phyloP scores from a whole-genome alignment of 305 asterid genomes.

The Fraxinus paxiana region DNA sequence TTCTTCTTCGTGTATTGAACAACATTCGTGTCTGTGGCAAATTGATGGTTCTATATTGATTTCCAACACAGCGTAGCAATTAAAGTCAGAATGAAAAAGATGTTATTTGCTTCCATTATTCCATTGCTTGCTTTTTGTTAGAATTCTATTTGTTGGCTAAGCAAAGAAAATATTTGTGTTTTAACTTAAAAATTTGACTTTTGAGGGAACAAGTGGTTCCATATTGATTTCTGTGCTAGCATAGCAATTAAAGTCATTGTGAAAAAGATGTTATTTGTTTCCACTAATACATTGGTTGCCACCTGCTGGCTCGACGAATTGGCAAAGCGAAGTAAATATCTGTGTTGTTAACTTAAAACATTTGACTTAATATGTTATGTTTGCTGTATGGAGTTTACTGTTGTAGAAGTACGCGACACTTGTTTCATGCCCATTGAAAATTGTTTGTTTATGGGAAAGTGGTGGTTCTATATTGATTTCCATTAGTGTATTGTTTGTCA shows the following conservation, averaged over 20 bases:
- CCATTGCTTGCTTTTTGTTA: not conserved
- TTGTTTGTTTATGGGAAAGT: not conserved
- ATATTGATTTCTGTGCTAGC: not conserved
- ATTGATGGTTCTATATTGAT: not conserved
- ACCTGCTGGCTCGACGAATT: not conserved
- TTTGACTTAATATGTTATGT: not conserved
- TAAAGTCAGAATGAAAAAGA: not conserved
- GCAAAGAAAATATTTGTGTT: not conserved
- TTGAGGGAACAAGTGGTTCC: not conserved
- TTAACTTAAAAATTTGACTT: not conserved
- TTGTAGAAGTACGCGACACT: not conserved
- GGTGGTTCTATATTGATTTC: not conserved
- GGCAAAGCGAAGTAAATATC: not conserved
- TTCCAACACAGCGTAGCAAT: not conserved
- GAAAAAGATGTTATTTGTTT: not conserved
- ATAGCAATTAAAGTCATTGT: not conserved
- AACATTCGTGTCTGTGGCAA: slow-evolving; percentile 3
- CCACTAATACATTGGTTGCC: not conserved
- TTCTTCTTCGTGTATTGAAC: not conserved
- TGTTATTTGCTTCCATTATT: not conserved
- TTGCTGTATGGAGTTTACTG: not conserved
- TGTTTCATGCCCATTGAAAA: not conserved
- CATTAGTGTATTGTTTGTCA: not conserved
- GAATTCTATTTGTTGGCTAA: not conserved
- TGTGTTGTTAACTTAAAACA: not conserved